Conservation (phyloP, 805 yeast species). For the Starmerella cellae region DNA sequence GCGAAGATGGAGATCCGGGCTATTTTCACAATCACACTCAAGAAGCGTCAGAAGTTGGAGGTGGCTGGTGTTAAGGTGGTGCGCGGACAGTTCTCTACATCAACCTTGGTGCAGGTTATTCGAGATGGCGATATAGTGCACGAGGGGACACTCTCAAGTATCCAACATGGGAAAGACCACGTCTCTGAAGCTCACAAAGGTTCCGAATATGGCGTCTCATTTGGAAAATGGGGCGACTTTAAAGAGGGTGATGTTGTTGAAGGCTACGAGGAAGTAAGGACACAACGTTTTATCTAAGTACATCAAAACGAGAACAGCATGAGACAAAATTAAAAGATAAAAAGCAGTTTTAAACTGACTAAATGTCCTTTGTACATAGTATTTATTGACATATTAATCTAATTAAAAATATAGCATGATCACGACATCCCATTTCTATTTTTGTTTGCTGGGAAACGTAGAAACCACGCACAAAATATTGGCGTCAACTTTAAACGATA, state of each 20-base stretch:
- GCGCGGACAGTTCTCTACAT: slow-evolving; percentile 52
- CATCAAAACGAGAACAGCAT: neutral
- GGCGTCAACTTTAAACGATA: too few relatives aligned
- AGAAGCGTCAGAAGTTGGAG: slow-evolving; percentile 33
- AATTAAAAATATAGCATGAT: too few relatives aligned
- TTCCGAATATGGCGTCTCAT: slow-evolving; percentile 75
- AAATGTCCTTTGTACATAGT: slow-evolving; percentile 5
- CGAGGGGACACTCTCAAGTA: slow-evolving; percentile 52
- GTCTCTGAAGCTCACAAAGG: slow-evolving; percentile 69
- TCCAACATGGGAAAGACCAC: slow-evolving; percentile 74
- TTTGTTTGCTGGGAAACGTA: too few relatives aligned
- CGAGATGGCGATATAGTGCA: slow-evolving; percentile 38
- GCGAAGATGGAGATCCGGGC: slow-evolving; percentile 61
- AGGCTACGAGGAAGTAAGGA: slow-evolving; percentile 51
- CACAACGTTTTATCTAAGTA: slow-evolving; percentile 35
- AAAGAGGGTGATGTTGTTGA: slow-evolving; percentile 65
- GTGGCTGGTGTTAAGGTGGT: slow-evolving; percentile 82
- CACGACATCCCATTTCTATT: too few relatives aligned
- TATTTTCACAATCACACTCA: slow-evolving; percentile 53
- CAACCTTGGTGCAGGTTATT: slow-evolving; percentile 44
- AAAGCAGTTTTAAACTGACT: too few relatives aligned
- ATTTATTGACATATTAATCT: slow-evolving; percentile 3
- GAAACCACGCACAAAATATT: too few relatives aligned
- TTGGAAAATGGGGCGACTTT: slow-evolving; percentile 52
- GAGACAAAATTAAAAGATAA: too few relatives aligned